Base-by-base conservation (phyloP, 495 filamentous ascomycete genomes). In the Acidomyces sp. region DNA sequence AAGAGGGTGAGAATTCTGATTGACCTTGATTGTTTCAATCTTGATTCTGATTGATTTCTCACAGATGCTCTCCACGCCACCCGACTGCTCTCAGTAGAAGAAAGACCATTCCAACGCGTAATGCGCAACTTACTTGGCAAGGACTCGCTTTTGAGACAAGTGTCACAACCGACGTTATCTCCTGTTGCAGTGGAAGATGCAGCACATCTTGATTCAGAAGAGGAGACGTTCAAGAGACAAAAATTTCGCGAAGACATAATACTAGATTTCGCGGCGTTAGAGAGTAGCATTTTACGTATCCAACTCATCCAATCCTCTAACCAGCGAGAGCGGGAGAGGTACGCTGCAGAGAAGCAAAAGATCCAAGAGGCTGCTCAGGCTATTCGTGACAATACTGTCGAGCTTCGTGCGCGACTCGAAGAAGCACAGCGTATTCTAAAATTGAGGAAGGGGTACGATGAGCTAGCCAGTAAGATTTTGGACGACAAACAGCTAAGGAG, bases 91-190 rank as follows among this genome's bases (percentile, higher is more conserved):
- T 78, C 77, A 50, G 80, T 95, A 49, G 90, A 97, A 69, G 81
- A 92, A 55, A 85, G 85, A 37, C 85, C 85, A 2, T 95, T 88
- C 72, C 82, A 83, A 58, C 83, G 88, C 35, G 74, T 97, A 37
- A 78, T 80, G 7, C 85, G 85, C 62, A 77, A 82, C 29, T 72
- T 93, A 9, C 64, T 80, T 19, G 68, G 73, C 22, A 68, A 82
- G 4, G 67, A 77, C 35, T 72, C 76, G 2, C 63, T 82, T 21
- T 60, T 72, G 13, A 21, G 39, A 37, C 62, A 64, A 6, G 66
- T 67, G 24, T 62, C 63, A 22, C 74, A 72, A 2, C 74, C 72
- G 29, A 82, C 79, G 11, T 80, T 83, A 30, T 77, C 80, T 2
- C 78, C 80, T 18, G 81, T 92, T 48, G 61, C 60, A 55, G 61